These are phyloP conservation scores for Calocybe gangraenosa DNA, from an alignment of 768 basidiomycete species.

Conservation along the genomic window DNA sequence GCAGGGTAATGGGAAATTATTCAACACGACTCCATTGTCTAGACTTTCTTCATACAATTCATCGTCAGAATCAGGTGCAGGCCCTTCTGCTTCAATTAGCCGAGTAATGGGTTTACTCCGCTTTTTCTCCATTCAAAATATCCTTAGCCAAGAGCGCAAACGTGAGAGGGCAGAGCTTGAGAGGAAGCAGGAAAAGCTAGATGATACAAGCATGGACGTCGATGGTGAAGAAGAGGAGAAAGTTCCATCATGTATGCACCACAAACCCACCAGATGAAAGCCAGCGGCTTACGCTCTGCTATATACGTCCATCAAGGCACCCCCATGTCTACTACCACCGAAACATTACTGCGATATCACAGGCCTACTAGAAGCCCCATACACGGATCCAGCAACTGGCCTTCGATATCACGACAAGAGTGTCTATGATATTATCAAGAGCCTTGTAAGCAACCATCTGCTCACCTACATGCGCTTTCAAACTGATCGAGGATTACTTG, in stretches of 20 bases:
- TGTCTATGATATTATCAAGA: constrained; percentile 79
- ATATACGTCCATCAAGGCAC: constrained; percentile 84
- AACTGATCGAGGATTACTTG: no score
- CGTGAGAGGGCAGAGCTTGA: constrained; percentile 69
- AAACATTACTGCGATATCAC: constrained; percentile 84
- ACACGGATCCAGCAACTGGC: constrained; percentile 78
- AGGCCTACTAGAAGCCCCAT: constrained; percentile 79
- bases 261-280: not conserved
- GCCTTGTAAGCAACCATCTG: constrained; percentile 46
- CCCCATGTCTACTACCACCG: constrained; percentile 75
- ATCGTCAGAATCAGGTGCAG: constrained; percentile 37
- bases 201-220: constrained; percentile 48
- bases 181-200: constrained; percentile 44
- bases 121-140: constrained; percentile 49
- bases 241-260: constrained; percentile 60
- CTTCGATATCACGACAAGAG: constrained; percentile 83
- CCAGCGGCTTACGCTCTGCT: not conserved
- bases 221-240: constrained; percentile 53
- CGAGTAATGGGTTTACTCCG: constrained; percentile 60
- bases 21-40: no score
- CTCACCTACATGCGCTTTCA: not conserved
- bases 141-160: constrained; percentile 76
- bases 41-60: constrained; percentile 31
- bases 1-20: no score
- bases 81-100: constrained; percentile 26